phyloP scores from a whole-genome alignment of 352 stramenopile genomes.

The Phytophthora pini region DNA sequence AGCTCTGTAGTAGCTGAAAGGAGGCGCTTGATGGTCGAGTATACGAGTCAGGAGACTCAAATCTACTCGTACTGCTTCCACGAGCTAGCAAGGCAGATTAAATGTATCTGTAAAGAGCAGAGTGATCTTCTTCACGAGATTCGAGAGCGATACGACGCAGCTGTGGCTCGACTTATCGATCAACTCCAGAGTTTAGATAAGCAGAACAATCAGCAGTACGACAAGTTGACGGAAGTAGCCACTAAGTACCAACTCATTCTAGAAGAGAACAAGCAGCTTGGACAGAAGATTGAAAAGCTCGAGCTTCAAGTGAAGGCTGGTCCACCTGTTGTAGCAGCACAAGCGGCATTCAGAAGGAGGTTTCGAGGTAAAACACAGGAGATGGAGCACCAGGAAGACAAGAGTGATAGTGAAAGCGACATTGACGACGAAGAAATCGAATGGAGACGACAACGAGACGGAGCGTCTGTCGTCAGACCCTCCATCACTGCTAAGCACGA shows the following conservation, averaged over 20 bases:
- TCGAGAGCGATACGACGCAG: conserved; percentile 54
- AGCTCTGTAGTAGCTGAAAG: conserved; percentile 12
- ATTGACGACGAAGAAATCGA: conserved; percentile 45
- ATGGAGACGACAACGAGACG: conserved; percentile 45
- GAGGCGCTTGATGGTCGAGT: conserved; percentile 43
- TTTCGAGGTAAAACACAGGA: not conserved
- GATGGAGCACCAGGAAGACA: conserved; percentile 5
- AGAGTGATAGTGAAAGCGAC: conserved; percentile 22
- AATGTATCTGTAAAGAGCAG: conserved; percentile 81
- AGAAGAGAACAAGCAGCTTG: conserved; percentile 32
- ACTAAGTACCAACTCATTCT: conserved; percentile 16
- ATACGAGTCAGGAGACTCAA: conserved; percentile 59
- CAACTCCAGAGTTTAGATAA: conserved; percentile 23
- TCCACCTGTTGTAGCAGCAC: conserved; percentile 13
- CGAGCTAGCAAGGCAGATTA: conserved; percentile 76
- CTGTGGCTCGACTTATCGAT: conserved; percentile 32
- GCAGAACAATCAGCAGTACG: conserved; percentile 37
- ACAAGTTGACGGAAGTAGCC: conserved; percentile 27
- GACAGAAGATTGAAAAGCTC: conserved; percentile 24
- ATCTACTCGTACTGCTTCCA: conserved; percentile 83
- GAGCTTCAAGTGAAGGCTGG: conserved; percentile 21
- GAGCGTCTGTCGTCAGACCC: conserved; percentile 18
- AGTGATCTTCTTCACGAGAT: conserved; percentile 74
- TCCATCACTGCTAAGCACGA: conserved; percentile 29
- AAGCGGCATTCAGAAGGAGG: conserved; percentile 18